Conservation (phyloP, 345 rosid species). For the Eucalyptus marginata region DNA sequence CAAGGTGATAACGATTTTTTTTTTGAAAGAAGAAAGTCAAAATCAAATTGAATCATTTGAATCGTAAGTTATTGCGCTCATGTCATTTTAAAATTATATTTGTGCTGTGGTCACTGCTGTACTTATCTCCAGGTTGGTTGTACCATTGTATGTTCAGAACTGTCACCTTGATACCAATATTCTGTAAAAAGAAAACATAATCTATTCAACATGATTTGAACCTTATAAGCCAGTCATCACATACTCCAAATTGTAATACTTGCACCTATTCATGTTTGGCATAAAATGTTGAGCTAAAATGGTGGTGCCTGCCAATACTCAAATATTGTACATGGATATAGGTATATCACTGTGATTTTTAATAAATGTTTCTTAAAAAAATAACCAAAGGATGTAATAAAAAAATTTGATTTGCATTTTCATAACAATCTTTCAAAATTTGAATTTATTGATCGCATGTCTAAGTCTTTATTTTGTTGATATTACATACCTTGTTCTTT, state of each 20-base stretch:
- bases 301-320: background rate
- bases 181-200: background rate
- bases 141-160: background rate
- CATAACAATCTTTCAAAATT: background rate
- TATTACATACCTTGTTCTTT: no score
- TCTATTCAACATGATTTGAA: background rate
- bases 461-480: background rate
- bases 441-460: background rate
- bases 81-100: background rate
- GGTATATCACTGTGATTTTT: background rate
- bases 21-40: background rate
- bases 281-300: background rate
- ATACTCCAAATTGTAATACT: background rate
- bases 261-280: background rate
- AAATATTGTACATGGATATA: background rate
- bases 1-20: background rate
- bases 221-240: background rate
- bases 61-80: fast-evolving
- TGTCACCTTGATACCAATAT: background rate
- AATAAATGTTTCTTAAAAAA: fast-evolving
- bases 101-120: background rate
- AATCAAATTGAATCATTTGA: background rate
- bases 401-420: no score
- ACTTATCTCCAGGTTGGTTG: background rate
- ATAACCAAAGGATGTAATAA: no score